Conservation (phyloP, 2,329 filamentous ascomycete genomes). For the Penicillium thymicola region DNA sequence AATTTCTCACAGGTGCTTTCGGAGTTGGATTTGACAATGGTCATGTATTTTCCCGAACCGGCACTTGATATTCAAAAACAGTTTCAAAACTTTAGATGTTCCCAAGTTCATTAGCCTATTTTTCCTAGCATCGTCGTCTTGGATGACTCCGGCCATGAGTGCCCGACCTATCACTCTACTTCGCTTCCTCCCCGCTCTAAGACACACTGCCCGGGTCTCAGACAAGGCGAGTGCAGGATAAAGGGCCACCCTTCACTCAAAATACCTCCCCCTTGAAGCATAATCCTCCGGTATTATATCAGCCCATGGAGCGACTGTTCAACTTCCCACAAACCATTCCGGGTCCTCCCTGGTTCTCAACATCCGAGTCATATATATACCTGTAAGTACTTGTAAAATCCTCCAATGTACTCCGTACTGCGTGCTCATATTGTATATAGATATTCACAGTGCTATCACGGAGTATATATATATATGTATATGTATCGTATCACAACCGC, state of each 20-base stretch:
- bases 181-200: too few species aligned
- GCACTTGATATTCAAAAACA: slow-evolving; percentile 11
- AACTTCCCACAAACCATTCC: not conserved
- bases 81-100: not conserved
- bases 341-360: not conserved
- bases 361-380: not conserved
- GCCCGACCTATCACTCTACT: not conserved
- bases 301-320: not conserved
- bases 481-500: not conserved
- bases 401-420: not conserved
- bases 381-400: not conserved
- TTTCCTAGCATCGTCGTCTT: not conserved
- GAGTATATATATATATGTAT: not conserved
- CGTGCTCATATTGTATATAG: not conserved
- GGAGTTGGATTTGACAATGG: slow-evolving; percentile 1
- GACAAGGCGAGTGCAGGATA: too few species aligned
- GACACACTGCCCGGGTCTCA: not conserved
- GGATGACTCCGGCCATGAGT: not conserved
- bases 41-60: slow-evolving; percentile 7
- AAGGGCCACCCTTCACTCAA: not conserved
- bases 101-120: not conserved
- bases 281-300: not conserved
- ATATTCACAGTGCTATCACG: not conserved
- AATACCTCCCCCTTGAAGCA: not conserved
- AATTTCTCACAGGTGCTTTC: not conserved